A percentile compares a stretch with the other conserved stretches of the same genome.
Conservation (phyloP, 2,329 filamentous ascomycete species). For the Trichophyton mentagrophytes region DNA sequence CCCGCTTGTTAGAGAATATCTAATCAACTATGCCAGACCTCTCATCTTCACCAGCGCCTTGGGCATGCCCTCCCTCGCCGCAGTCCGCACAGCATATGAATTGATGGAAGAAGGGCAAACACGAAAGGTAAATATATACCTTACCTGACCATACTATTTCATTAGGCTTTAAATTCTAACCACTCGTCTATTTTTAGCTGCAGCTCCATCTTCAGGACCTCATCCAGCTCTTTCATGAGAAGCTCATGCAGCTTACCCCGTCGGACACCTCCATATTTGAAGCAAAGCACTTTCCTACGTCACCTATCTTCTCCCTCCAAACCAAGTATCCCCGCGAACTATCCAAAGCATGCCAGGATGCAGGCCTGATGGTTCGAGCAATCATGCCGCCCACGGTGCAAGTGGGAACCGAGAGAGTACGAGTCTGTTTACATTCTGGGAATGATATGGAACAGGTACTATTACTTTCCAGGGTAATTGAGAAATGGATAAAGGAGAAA, state of each 20-base stretch:
- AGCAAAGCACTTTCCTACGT: constrained; percentile 36
- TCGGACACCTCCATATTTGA: constrained; percentile 23
- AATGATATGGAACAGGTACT: constrained; percentile 49
- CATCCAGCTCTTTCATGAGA: constrained; percentile 34
- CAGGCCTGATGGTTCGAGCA: constrained; percentile 48
- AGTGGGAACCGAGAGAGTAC: constrained; percentile 47
- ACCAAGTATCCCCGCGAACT: constrained; percentile 46
- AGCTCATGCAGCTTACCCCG: constrained; percentile 30
- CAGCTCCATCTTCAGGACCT: constrained; percentile 37
- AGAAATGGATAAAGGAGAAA: constrained; percentile 9
- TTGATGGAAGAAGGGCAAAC: constrained; percentile 42
- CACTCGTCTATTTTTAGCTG: constrained; percentile 18
- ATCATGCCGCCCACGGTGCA: constrained; percentile 60
- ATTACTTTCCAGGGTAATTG: constrained; percentile 30
- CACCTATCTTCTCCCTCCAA: constrained; percentile 53
- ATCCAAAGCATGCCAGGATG: constrained; percentile 46
- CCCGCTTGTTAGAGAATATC: constrained; percentile 45
- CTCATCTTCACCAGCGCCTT: constrained; percentile 64
- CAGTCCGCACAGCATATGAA: constrained; percentile 46
- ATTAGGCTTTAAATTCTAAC: constrained; percentile 10
- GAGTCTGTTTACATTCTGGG: constrained; percentile 55
- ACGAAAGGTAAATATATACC: constrained; percentile 24
- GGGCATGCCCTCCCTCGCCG: constrained; percentile 47
- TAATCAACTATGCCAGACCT: constrained; percentile 64
- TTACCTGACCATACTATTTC: constrained; percentile 6